Percentiles rank a stretch among this genome's conserved stretches.
phyloP scores from a whole-genome alignment of 2,329 filamentous ascomycete genomes.

The Talaromyces amestolkiae region DNA sequence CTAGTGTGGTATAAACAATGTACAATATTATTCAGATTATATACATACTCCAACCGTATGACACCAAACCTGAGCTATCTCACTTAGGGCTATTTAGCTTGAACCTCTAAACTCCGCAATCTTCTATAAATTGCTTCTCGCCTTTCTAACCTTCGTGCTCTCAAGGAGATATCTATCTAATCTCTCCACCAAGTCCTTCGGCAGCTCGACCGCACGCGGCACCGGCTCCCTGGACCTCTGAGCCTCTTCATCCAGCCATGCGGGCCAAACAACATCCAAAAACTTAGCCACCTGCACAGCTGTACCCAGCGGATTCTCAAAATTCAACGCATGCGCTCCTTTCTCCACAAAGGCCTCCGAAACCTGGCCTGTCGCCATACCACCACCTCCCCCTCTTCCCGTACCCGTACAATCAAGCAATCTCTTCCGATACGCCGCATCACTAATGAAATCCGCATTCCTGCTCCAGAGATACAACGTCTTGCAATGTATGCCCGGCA shows the following conservation, averaged over 20 bases:
- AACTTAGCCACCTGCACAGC: constrained; percentile 11
- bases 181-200: constrained; percentile 12
- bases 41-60: background rate
- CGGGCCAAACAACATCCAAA: constrained; percentile 6
- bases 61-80: background rate
- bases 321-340: constrained; percentile 11
- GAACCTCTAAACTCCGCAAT: background rate
- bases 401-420: constrained; percentile 12
- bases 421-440: constrained; percentile 12
- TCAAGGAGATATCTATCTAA: constrained; percentile 7
- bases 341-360: constrained; percentile 12
- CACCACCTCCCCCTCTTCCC: constrained; percentile 8
- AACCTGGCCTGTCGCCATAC: constrained; percentile 4
- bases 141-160: background rate
- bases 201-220: constrained; percentile 5
- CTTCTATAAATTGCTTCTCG: background rate
- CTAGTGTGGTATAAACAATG: background rate
- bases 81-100: no score
- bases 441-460: constrained; percentile 11
- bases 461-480: constrained; percentile 16
- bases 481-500: constrained; percentile 15
- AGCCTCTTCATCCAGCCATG: constrained; percentile 10
- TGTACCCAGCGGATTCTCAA: constrained; percentile 14
- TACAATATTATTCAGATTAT: background rate
- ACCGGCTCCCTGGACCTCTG: constrained; percentile 4